Evolutionary conservation across 768 basidiomycete species (phyloP).

Genomic region (Lentinus brumalis): DNA sequence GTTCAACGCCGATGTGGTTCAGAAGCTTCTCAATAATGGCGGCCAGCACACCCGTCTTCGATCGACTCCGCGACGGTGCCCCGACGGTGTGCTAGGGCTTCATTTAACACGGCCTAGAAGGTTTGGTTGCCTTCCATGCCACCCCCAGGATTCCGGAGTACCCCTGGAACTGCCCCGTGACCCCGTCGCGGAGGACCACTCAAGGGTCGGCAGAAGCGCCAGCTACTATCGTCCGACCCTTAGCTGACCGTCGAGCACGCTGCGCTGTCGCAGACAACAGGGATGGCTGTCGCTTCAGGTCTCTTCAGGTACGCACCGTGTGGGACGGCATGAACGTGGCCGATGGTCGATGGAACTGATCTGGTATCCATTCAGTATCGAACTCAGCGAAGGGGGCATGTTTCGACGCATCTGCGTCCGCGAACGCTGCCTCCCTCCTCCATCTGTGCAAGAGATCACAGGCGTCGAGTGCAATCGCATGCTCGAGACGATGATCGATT

Average conservation of each 20-base stretch:
- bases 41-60: conserved; percentile 2
- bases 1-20: not conserved
- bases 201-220: too few species aligned
- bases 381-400: not conserved
- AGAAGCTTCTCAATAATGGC: not conserved
- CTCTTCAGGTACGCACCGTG: not conserved
- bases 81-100: not conserved
- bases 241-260: not conserved
- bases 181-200: not conserved
- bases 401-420: conserved; percentile 7
- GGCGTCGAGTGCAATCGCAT: not conserved
- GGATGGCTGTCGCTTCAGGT: not conserved
- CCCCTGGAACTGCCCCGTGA: not conserved
- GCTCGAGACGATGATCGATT: conserved; percentile 13
- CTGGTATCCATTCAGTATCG: too few species aligned
- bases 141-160: not conserved
- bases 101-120: not conserved
- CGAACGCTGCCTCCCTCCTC: not conserved
- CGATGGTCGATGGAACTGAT: not conserved
- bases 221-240: too few species aligned
- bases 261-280: not conserved
- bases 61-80: not conserved
- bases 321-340: not conserved
- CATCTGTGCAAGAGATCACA: not conserved
- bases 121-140: not conserved